phyloP scores from a whole-genome alignment of 352 stramenopile genomes.

The Phytophthora hibernalis region DNA sequence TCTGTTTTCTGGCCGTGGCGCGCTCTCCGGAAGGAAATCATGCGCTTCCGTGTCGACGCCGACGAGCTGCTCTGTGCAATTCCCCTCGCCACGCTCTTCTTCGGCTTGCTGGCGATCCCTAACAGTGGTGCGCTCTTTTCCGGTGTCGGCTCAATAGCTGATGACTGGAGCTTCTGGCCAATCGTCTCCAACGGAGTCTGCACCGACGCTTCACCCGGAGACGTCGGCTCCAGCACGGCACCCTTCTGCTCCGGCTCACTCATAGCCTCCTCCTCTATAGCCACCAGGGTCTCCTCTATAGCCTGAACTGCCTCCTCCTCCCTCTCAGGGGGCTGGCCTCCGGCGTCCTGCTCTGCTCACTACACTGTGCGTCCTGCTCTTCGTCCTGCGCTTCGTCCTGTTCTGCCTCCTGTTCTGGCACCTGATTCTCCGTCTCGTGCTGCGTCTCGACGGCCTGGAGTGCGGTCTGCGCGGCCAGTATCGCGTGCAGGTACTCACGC shows the following conservation, averaged over 20 bases:
- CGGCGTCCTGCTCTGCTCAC: no score
- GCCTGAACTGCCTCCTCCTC: neutral
- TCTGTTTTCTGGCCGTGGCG: constrained; percentile 58
- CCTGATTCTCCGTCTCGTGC: constrained; percentile 1
- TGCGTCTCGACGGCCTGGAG: neutral
- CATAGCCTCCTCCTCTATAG: no score
- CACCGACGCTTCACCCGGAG: constrained; percentile 16
- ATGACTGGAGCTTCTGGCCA: constrained; percentile 9
- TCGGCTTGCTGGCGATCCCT: constrained; percentile 35
- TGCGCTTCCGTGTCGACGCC: constrained; percentile 71
- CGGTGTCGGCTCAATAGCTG: constrained; percentile 53
- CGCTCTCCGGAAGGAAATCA: constrained; percentile 85
- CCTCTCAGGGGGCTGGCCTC: neutral
- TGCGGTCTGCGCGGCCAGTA: constrained; percentile 7
- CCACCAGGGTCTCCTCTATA: no score
- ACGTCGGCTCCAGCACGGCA: constrained; percentile 4
- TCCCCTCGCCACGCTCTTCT: constrained; percentile 50
- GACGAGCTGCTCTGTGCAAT: constrained; percentile 82
- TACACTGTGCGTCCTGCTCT: neutral
- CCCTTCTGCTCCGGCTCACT: constrained; percentile 4
- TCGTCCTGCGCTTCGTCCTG: neutral
- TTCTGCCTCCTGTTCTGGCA: constrained; percentile 2
- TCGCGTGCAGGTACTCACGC: constrained; percentile 29
- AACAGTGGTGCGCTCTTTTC: constrained; percentile 48
- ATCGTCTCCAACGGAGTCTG: constrained; percentile 25